These are phyloP conservation scores for Thermochaetoides thermophila DNA, from an alignment of 495 filamentous ascomycete genomes.

Conservation along the genomic window DNA sequence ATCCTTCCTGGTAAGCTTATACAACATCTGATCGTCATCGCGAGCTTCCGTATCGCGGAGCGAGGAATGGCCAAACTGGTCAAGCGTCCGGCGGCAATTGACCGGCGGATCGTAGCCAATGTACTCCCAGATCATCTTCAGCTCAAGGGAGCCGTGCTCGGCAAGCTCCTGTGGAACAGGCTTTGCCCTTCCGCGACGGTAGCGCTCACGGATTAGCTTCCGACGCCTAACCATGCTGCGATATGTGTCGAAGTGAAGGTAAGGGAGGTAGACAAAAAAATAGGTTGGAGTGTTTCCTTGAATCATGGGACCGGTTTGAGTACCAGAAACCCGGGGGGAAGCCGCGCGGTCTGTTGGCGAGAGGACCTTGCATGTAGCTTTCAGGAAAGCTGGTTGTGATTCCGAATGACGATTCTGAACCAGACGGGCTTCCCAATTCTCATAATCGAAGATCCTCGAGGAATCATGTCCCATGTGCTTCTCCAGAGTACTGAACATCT, in stretches of 20 bases:
- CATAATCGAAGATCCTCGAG: slow-evolving; percentile 33
- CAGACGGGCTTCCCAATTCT: slow-evolving; percentile 33
- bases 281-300: slow-evolving; percentile 25
- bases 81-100: slow-evolving; percentile 48
- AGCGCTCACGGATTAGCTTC: slow-evolving; percentile 38
- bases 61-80: slow-evolving; percentile 52
- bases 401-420: slow-evolving; percentile 31
- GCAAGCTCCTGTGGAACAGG: slow-evolving; percentile 42
- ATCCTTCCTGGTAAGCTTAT: slow-evolving; percentile 44
- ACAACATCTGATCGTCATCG: slow-evolving; percentile 58
- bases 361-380: slow-evolving; percentile 29
- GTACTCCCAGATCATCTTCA: slow-evolving; percentile 49
- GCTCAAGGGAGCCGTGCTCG: slow-evolving; percentile 37
- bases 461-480: slow-evolving; percentile 22
- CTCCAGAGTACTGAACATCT: slow-evolving; percentile 24
- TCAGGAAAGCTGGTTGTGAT: slow-evolving; percentile 31
- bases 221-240: slow-evolving; percentile 43
- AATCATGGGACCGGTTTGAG: slow-evolving; percentile 12
- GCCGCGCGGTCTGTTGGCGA: slow-evolving; percentile 22
- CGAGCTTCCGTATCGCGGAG: slow-evolving; percentile 45
- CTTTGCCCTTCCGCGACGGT: slow-evolving; percentile 40
- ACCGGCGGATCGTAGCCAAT: slow-evolving; percentile 49
- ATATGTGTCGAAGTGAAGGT: slow-evolving; percentile 58
- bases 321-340: slow-evolving; percentile 19
- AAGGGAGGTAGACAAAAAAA: slow-evolving; percentile 32